Conservation (phyloP, 257 asterid genomes). For the Penstemon newberryi region DNA sequence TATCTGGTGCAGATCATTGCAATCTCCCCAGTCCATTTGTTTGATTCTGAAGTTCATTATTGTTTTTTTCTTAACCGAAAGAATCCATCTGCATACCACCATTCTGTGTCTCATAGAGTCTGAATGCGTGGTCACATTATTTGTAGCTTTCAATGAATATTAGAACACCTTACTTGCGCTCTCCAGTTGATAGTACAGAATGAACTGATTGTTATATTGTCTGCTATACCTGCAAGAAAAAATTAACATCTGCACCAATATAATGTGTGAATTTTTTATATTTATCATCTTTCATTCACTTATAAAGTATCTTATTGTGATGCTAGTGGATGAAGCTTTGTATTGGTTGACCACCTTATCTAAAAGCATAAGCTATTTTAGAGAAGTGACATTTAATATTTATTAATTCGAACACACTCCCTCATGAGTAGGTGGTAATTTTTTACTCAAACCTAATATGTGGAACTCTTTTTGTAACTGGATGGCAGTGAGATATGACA, state of each 20-base stretch:
- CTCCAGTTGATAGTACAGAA: background rate
- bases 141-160: constrained; percentile 11
- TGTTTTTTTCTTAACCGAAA: constrained; percentile 19
- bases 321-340: constrained; percentile 5
- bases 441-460: no score
- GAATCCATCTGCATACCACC: constrained; percentile 18
- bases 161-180: background rate
- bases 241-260: background rate
- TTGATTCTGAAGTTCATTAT: constrained; percentile 22
- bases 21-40: constrained; percentile 1
- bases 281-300: background rate
- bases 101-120: constrained; percentile 8
- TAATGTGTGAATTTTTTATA: background rate
- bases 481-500: no score
- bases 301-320: background rate
- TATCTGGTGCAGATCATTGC: constrained; percentile 19
- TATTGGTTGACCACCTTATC: no score
- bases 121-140: constrained; percentile 24
- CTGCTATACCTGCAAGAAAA: background rate
- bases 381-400: no score
- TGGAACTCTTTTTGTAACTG: no score
- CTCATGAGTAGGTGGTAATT: no score
- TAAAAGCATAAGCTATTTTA: no score
- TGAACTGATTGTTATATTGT: background rate
- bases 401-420: no score